A percentile compares a stretch with the other conserved stretches of the same genome.
Evolutionary conservation across 2,329 filamentous ascomycete genomes (phyloP).

Genomic region (Pseudocercospora vitis): DNA sequence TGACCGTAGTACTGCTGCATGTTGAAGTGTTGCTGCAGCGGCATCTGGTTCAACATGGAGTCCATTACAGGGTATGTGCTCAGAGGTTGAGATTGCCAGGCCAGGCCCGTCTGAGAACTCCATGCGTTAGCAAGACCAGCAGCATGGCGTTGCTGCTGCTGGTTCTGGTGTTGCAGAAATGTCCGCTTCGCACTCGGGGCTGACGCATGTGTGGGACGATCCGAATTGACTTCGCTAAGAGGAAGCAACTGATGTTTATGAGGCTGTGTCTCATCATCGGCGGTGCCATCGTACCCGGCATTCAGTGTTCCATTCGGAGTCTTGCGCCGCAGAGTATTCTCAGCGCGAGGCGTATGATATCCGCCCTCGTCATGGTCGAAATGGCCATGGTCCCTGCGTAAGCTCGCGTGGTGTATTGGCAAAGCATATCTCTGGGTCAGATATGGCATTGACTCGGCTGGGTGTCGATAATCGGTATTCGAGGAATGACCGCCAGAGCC

Average conservation of each 20-base stretch:
- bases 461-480: slow-evolving; percentile 12
- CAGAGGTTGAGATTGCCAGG: slow-evolving; percentile 24
- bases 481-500: slow-evolving; percentile 9
- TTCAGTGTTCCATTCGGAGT: slow-evolving; percentile 92
- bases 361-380: slow-evolving; percentile 21
- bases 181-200: slow-evolving; percentile 29
- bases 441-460: slow-evolving; percentile 30
- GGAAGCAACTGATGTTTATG: slow-evolving; percentile 83
- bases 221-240: slow-evolving; percentile 43
- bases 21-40: slow-evolving; percentile 42
- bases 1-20: slow-evolving; percentile 42
- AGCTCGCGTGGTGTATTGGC: slow-evolving; percentile 32
- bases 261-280: slow-evolving; percentile 31
- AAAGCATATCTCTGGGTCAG: slow-evolving; percentile 35
- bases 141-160: slow-evolving; percentile 32
- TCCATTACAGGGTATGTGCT: slow-evolving; percentile 53
- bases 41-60: slow-evolving; percentile 61
- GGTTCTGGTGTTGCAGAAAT: slow-evolving; percentile 36
- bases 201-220: slow-evolving; percentile 38
- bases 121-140: slow-evolving; percentile 19
- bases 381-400: slow-evolving; percentile 16
- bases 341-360: slow-evolving; percentile 44
- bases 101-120: slow-evolving; percentile 11
- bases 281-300: slow-evolving; percentile 83
- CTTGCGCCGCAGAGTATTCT: slow-evolving; percentile 84